These are phyloP conservation scores for Monosporascus ibericus DNA, from an alignment of 2,329 filamentous ascomycete genomes.

Conservation along the genomic window DNA sequence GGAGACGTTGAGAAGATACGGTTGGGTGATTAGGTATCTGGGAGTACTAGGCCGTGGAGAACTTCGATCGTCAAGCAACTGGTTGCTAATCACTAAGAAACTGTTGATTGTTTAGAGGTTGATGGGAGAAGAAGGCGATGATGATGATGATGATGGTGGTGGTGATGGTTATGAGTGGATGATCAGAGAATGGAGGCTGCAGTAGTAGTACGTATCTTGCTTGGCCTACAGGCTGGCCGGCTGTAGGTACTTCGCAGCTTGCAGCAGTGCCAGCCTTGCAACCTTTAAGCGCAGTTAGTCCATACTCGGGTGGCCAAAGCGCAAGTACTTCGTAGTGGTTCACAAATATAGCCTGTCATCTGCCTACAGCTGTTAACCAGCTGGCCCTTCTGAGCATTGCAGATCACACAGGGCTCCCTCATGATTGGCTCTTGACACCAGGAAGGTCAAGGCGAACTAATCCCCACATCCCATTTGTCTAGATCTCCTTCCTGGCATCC, in stretches of 20 bases:
- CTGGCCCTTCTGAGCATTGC: too few relatives aligned
- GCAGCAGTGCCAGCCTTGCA: conserved; percentile 20
- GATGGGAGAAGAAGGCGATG: background rate
- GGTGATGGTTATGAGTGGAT: background rate
- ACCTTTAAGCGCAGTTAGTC: conserved; percentile 13
- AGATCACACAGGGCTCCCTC: too few relatives aligned
- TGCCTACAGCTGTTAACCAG: too few relatives aligned
- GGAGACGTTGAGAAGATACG: background rate
- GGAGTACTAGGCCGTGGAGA: too few relatives aligned
- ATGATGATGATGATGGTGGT: background rate
- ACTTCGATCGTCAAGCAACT: too few relatives aligned
- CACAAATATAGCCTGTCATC: too few relatives aligned
- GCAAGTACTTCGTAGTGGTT: background rate
- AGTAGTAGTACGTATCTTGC: too few relatives aligned
- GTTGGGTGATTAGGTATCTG: too few relatives aligned
- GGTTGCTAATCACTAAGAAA: too few relatives aligned
- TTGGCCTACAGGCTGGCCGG: too few relatives aligned
- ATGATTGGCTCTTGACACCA: background rate
- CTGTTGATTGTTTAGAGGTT: background rate
- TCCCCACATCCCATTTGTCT: background rate
- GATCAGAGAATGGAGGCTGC: too few relatives aligned
- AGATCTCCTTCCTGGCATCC: too few relatives aligned
- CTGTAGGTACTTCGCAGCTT: background rate
- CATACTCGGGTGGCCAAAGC: background rate
- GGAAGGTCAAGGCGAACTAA: background rate